Evolutionary conservation across 495 filamentous ascomycete genomes (phyloP).

Genomic region (Tuber magnatum): DNA sequence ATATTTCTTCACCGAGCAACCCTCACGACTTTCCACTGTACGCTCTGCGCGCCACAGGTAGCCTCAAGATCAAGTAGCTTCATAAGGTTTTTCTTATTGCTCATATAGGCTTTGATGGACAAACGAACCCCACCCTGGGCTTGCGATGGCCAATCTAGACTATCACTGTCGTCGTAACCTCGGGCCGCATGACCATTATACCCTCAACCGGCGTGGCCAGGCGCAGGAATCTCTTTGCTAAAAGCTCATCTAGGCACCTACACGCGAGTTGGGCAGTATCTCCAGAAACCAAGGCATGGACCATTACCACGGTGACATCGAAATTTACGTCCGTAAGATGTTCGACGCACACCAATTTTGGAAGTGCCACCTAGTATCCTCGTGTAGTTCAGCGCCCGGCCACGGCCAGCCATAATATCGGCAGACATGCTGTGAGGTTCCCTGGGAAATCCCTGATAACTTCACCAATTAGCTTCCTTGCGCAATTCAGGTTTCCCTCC

Average conservation of each 20-base stretch:
- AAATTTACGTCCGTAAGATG: conserved; percentile 56
- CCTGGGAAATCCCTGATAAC: conserved; percentile 57
- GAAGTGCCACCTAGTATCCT: conserved; percentile 49
- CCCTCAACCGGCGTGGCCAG: conserved; percentile 52
- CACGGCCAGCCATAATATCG: conserved; percentile 60
- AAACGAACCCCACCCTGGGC: conserved; percentile 28
- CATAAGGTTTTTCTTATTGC: conserved; percentile 42
- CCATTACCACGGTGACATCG: conserved; percentile 62
- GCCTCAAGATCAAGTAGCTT: conserved; percentile 50
- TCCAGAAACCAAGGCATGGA: conserved; percentile 58
- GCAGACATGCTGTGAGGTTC: conserved; percentile 57
- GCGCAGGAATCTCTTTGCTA: conserved; percentile 46
- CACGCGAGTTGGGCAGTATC: conserved; percentile 48
- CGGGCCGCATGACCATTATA: conserved; percentile 55
- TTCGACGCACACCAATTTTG: conserved; percentile 49
- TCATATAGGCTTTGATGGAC: conserved; percentile 45
- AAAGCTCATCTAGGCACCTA: conserved; percentile 55
- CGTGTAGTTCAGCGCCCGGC: conserved; percentile 39
- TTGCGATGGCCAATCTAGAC: conserved; percentile 35
- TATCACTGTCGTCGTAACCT: conserved; percentile 46
- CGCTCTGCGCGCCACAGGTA: conserved; percentile 64
- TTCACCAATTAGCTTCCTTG: conserved; percentile 52
- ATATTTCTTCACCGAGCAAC: conserved; percentile 49
- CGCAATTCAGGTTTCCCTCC: conserved; percentile 48
- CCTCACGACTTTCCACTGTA: conserved; percentile 72